A percentile compares a stretch with the other conserved stretches of the same genome.
These are phyloP conservation scores for Chloris gayana DNA, from an alignment of 176 grass and related monocot species.

Conservation along the genomic window DNA sequence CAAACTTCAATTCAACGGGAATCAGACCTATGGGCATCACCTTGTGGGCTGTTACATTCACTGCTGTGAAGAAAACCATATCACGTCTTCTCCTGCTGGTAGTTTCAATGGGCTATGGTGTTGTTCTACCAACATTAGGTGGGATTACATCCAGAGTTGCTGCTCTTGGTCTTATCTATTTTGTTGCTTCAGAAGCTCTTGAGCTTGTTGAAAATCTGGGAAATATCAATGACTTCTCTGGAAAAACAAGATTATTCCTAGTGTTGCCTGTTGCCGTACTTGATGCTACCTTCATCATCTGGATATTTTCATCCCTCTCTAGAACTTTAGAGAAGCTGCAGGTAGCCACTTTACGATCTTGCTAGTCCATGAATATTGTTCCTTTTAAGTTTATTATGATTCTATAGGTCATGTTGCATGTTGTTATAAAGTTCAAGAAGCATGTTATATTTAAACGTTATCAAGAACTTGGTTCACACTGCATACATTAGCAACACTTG, in stretches of 20 bases:
- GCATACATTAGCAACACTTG: conserved; percentile 12
- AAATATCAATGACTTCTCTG: conserved; percentile 96
- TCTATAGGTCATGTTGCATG: neutral
- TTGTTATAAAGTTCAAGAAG: conserved; percentile 6
- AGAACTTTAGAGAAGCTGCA: conserved; percentile 97
- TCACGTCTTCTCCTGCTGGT: conserved; percentile 93
- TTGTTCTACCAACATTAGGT: conserved; percentile 81
- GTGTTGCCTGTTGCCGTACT: conserved; percentile 94
- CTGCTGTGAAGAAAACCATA: conserved; percentile 95
- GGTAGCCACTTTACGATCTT: conserved; percentile 52
- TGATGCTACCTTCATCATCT: conserved; percentile 97
- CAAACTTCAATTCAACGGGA: conserved; percentile 94
- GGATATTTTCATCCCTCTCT: conserved; percentile 99
- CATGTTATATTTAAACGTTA: neutral
- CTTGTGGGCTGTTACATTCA: conserved; percentile 98
- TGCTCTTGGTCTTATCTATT: conserved; percentile 87
- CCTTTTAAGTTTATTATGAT: conserved; percentile 13
- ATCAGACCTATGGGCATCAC: conserved; percentile 92
- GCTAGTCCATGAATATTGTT: conserved; percentile 21
- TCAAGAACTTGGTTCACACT: neutral
- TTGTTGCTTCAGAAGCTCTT: conserved; percentile 86
- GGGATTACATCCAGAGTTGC: conserved; percentile 79
- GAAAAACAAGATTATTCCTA: conserved; percentile 90
- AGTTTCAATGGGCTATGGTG: conserved; percentile 94
- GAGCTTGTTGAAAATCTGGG: conserved; percentile 96